Evolutionary conservation across 2,329 filamentous ascomycete species (phyloP), one percentile per base, ranked within the genome.

Genomic region (Allantophomopsis lycopodina): DNA sequence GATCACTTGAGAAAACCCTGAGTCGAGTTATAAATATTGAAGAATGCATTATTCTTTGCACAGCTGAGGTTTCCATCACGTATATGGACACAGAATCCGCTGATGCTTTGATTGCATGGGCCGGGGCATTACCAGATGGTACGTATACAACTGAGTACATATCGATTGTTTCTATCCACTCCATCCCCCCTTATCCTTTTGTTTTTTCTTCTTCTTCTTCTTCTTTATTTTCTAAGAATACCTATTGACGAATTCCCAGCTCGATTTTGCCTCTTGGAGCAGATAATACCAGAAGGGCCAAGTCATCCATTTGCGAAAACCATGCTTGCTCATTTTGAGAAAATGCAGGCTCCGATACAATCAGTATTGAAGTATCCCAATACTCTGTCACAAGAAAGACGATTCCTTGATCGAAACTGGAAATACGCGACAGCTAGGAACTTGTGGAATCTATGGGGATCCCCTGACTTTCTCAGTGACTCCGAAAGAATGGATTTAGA

Each of bases 51-150:
- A 70, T 94, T 2, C 63, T 95, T 17, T 94, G 91, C 50, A 71
- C 87, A 18, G 87, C 87, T 1, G 89, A 96, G 59, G 87, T 94
- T 12, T 93, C 87, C 3, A 74, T 94, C 32, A 91, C 86, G 1
- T 94, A 94, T 51, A 93, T 94, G 84, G 76, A 86, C 41, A 73
- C 76, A 2, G 57, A 71, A 16, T 76, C 76, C 32, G 78, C 86
- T 5, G 79, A 94, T 61, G 66, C 70, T 13, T 65, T 95, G 7
- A 78, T 95, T 21, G 56, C 67, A 38, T 95, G 86, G 86, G 79
- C 83, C n/a, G 74, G 76, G 40, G 73, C 63, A 10, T 64, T 93
- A 37, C 70, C 75, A 11, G 65, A 81, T 57, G 74, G 83, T 85
- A 61, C 52, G 64, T 46, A 15, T 13, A 32, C 18, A 20, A 4